phyloP scores from a whole-genome alignment of 192 early-diverging fungal genomes.

The Dissophora ornata region DNA sequence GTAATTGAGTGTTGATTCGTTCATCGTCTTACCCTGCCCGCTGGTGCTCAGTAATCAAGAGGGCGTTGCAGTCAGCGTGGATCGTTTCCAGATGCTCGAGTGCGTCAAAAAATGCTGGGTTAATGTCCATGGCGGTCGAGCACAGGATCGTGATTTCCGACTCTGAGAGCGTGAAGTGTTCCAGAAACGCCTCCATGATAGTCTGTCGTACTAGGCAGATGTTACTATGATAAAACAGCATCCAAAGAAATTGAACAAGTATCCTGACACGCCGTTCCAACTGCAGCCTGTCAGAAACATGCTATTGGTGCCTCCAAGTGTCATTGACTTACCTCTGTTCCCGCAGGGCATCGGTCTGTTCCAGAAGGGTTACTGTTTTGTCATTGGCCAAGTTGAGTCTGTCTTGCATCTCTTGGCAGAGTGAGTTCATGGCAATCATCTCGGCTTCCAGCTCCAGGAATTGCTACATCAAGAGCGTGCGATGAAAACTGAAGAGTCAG shows the following conservation, averaged over 20 bases:
- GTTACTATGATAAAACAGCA: conserved; percentile 50
- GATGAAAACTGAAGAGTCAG: too few species aligned
- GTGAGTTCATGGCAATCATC: conserved; percentile 67
- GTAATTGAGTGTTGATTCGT: too few species aligned
- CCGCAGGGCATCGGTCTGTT: conserved; percentile 73
- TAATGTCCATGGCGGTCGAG: conserved; percentile 61
- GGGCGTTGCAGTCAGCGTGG: conserved; percentile 75
- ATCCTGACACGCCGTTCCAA: too few species aligned
- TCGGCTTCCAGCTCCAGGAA: conserved; percentile 69
- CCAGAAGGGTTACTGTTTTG: conserved; percentile 70
- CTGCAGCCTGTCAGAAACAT: too few species aligned
- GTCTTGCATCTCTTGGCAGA: conserved; percentile 69
- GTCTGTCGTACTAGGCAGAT: conserved; percentile 65
- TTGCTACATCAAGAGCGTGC: conserved; percentile 61
- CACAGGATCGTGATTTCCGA: conserved; percentile 71
- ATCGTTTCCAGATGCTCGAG: conserved; percentile 75
- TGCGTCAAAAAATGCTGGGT: conserved; percentile 75
- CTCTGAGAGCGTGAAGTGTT: conserved; percentile 77
- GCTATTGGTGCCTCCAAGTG: too few species aligned
- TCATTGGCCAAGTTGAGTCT: conserved; percentile 65
- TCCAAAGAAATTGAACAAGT: too few species aligned
- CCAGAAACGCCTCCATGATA: conserved; percentile 74
- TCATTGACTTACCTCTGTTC: conserved; percentile 68
- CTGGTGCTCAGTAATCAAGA: conserved; percentile 81
- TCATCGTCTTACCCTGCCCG: conserved; percentile 71